Evolutionary conservation across 495 filamentous ascomycete species (phyloP), one percentile per base, ranked within the genome.

Genomic region (Aspergillus conjunctus): DNA sequence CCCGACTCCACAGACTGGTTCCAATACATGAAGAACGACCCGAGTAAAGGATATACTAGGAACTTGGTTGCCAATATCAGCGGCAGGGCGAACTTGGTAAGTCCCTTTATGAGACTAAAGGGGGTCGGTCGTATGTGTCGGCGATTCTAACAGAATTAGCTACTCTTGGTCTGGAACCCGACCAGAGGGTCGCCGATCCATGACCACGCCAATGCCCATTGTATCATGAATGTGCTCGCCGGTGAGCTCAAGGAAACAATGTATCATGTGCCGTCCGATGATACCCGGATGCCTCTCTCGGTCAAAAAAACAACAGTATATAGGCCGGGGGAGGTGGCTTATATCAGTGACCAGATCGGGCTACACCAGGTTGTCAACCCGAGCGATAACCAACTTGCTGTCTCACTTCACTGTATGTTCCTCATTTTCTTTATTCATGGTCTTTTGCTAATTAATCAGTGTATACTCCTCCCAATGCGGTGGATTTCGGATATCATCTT

Each of bases 131-230:
- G 20, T 48, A 46, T 3, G 1, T 10, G 5, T 48, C 18, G 15
- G 7, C 7, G 10, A 6, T 48, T 10, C 59, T 67, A 46, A 66
- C 10, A 11, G 26, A 11, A 1, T 20, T 34, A 93, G 84, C 83
- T 97, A 55, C 81, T 97, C 21, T 81, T 97, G 14, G 92, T 96
- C 18, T 97, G 92, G 92, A 88, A 85, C 8, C 92, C 92, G 11
- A 87, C 88, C 34, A 91, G 91, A 70, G 85, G 85, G 22, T 91
- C 86, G 52, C 87, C 86, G 0, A 87, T 96, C 59, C 92, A 97
- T 70, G 92, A 97, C 68, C 90, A 93, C 68, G 88, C 89, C 62
- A 86, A 91, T 67, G 88, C 90, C 18, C 89, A 92, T 66, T 93
- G 90, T 61, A 76, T 85, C 37, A 85, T 85, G 82, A 85, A 85